Evolutionary conservation across 2,329 filamentous ascomycete species (phyloP).

Genomic region (Cladosporium sp.): DNA sequence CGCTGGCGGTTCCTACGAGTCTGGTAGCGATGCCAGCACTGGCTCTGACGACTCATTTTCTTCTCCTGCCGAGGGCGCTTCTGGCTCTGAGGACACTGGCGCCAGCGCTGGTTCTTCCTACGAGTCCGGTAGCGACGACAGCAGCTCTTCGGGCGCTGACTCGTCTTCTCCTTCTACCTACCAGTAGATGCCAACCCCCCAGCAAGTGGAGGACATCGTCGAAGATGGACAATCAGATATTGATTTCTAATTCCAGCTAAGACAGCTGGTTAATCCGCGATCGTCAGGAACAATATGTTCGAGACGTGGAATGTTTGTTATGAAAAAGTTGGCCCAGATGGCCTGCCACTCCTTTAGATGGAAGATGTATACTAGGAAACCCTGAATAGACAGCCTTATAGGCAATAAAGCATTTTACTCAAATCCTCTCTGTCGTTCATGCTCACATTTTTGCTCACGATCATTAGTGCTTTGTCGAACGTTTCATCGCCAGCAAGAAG

Average conservation of each 20-base stretch:
- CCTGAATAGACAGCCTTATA: background rate
- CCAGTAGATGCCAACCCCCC: background rate
- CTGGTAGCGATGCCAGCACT: background rate
- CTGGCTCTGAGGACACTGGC: background rate
- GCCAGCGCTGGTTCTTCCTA: background rate
- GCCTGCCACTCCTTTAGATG: conserved; percentile 15
- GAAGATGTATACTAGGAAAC: conserved; percentile 8
- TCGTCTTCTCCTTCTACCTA: conserved; percentile 1
- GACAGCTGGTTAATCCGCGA: background rate
- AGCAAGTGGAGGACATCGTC: background rate
- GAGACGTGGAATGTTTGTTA: conserved; percentile 8
- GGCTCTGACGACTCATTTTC: background rate
- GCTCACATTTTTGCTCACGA: background rate
- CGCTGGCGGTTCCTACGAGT: background rate
- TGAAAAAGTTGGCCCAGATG: conserved; percentile 13
- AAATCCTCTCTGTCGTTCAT: background rate
- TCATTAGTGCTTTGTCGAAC: background rate
- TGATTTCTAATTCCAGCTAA: background rate
- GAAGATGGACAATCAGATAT: background rate
- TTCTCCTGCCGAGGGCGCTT: background rate
- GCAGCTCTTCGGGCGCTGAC: background rate
- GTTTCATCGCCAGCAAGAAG: background rate
- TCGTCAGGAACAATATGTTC: background rate
- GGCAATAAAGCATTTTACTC: background rate
- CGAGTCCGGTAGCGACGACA: background rate